Evolutionary conservation across 768 basidiomycete genomes (phyloP), one percentile per base, ranked within the genome.

Genomic region (Mycena chlorophos): DNA sequence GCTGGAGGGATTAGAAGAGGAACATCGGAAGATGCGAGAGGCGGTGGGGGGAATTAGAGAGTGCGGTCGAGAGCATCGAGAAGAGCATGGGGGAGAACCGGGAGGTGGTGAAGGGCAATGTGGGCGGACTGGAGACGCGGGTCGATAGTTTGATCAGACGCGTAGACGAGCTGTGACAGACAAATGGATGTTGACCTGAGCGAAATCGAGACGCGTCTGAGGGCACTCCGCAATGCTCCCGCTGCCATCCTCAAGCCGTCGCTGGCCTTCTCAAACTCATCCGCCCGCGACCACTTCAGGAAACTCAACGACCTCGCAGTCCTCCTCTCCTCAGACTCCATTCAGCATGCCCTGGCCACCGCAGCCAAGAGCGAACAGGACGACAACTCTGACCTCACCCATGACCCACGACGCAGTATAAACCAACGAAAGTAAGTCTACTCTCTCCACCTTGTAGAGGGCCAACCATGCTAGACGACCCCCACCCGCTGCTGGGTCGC

Each of bases 61-160:
- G 73, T 23, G 89, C 95, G 0, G 78, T 96, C 4, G 71, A 76
- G 17, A 79, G 81, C 19, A 82, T 98, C 5, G 89, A 96, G 70
- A 73, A 72, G 49, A 95, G 91, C 63, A 65, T 98, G 43, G 78
- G 82, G 49, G 86, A 84, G 54, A 96, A 96, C 66, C 78, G 84
- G 51, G 71, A 65, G 3, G 82, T 87, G 14, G 84, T 92, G 13
- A 84, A 83, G 63, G 80, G 80, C 5, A 95, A 98, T 64, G 85
- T 94, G 25, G 69, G 74, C 3, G 85, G 85, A 17, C 75, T 97
- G 2, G 89, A 92, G 55, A 69, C 65, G 26, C 66, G 82, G 39
- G 73, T 83, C 25, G 75, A 78, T 28, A 56, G 49, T 19, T 54
- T 82, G 47, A 66, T 77, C 19, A 69, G 67, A 34, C 66, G 79